phyloP scores from a whole-genome alignment of 2,329 filamentous ascomycete genomes.

The Didymosphaeria variabile region DNA sequence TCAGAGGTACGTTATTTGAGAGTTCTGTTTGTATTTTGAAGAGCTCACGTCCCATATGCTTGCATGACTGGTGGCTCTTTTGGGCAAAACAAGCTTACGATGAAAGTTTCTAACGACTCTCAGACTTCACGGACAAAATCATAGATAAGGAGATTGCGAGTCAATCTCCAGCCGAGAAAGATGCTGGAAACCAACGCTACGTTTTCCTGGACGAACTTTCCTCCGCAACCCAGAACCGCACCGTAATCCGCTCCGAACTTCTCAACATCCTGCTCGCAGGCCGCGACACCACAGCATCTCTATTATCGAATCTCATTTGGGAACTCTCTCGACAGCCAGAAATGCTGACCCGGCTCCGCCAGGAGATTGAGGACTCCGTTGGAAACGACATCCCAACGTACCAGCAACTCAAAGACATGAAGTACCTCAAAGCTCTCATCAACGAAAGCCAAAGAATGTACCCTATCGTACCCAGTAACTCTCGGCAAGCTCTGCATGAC shows the following conservation, averaged over 20 bases:
- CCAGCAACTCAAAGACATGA: slow-evolving; percentile 33
- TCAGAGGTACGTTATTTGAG: slow-evolving; percentile 26
- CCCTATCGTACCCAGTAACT: slow-evolving; percentile 43
- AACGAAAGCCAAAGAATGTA: slow-evolving; percentile 45
- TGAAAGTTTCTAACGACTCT: not conserved
- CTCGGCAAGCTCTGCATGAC: slow-evolving; percentile 35
- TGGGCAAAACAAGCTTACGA: not conserved
- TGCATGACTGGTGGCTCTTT: not conserved
- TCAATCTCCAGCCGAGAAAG: not conserved
- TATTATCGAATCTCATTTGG: slow-evolving; percentile 45
- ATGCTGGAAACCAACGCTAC: slow-evolving; percentile 20
- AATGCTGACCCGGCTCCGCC: slow-evolving; percentile 42
- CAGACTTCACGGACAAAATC: not conserved
- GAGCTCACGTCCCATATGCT: too few species aligned
- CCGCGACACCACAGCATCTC: slow-evolving; percentile 44
- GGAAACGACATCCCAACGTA: slow-evolving; percentile 31
- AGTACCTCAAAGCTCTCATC: slow-evolving; percentile 38
- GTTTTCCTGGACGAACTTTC: slow-evolving; percentile 38
- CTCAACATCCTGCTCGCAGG: slow-evolving; percentile 47
- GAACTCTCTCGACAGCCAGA: slow-evolving; percentile 48
- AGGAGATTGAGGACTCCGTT: slow-evolving; percentile 56
- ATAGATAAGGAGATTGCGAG: not conserved
- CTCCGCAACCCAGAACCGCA: slow-evolving; percentile 25
- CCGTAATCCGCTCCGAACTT: slow-evolving; percentile 37
- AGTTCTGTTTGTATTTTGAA: too few species aligned